Evolutionary conservation across 2,329 filamentous ascomycete genomes (phyloP), one percentile per base, ranked within the genome.

Genomic region (Hypoxylon sp.): DNA sequence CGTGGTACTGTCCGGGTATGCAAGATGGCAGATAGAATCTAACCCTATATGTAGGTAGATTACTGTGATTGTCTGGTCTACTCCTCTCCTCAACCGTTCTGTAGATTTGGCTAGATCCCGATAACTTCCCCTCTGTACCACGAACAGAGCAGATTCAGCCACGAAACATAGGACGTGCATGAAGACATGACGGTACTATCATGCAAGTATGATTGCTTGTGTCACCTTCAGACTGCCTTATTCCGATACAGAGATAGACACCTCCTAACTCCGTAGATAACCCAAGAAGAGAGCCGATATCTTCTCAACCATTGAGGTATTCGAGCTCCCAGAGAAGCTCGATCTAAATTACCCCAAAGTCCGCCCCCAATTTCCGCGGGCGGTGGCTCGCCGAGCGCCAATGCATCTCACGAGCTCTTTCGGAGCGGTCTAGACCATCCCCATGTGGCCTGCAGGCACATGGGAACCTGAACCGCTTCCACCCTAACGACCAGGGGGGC

Each of bases 371-470:
- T 62, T 59, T 56, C 50, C 55, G 43, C 31, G 38, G 49, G 37
- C 42, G 45, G 41, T 50, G 48, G 59, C 51, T 60, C 47, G 49
- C 53, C 47, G 43, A 57, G 50, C 50, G 46, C 47, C 57, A 63
- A 63, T 63, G 60, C 50, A 52, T 60, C 47, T 63, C 60, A 58
- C 53, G 60, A 63, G 40, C 3, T 7, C 27, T 10, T 58, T 60
- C 57, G 42, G 60, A 63, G 47, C 60, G 60, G 53, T 63, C 60
- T 63, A 63, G 60, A 63, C 57, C 60, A 38, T n/a, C 26, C 18
- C 37, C 51, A 48, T 48, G 53, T 54, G 52, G 56, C 60, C n/a
- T 57, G 60, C 60, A 60, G 17, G 47, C 35, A 38, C 29, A 59
- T 37, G 31, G 24, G 50, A 50, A n/a, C 24, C 48, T 37, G 43